Evolutionary conservation across 2,329 filamentous ascomycete genomes (phyloP), one percentile per base, ranked within the genome.

Genomic region (Hymenoscyphus salicellus): DNA sequence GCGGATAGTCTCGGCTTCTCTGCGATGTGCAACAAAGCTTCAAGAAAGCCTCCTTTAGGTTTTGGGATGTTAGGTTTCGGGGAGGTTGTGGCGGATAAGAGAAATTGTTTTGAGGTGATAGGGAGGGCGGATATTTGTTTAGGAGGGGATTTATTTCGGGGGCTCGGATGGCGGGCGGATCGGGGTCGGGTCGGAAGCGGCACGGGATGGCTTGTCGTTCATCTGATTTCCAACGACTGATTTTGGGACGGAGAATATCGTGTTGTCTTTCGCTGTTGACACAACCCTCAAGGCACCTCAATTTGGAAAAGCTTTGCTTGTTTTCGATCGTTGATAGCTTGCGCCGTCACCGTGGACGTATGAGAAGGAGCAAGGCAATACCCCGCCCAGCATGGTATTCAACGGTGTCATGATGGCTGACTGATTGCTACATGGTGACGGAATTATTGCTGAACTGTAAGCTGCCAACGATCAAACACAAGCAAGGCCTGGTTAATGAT

Each of bases 11-110:
- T 57, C 61, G 52, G 61, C 61, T 55, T 57, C 38, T 58, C n/a
- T 55, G 61, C 61, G 61, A 62, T 46, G 52, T 62, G 61, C 61
- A 62, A 62, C 61, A 62, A 58, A 58, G 30, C 8, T 23, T 59
- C 61, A 62, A 62, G 52, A 62, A 58, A 58, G 30, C 8, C 36
- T 59, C 32, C 8, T 59, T 59, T 59, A 20, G 32, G 57, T 28
- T n/a, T 8, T 38, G 36, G 7, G 5, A 28, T 26, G 33, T 46
- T n/a, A 14, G 36, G 23, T 46, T 33, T 14, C 14, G 38, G 38
- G 38, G 30, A n/a, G 23, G 36, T 3, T 16, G 26, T 23, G 28
- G 59, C 59, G 46, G 46, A 55, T 55, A 36, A 20, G 30, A 61
- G 7, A 14, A 33, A 4, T 46, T 23, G 17, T 49, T 14, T 30